These are phyloP conservation scores for Blepharisma japonicum DNA, from an alignment of 73 alveolate genomes.

Conservation along the genomic window DNA sequence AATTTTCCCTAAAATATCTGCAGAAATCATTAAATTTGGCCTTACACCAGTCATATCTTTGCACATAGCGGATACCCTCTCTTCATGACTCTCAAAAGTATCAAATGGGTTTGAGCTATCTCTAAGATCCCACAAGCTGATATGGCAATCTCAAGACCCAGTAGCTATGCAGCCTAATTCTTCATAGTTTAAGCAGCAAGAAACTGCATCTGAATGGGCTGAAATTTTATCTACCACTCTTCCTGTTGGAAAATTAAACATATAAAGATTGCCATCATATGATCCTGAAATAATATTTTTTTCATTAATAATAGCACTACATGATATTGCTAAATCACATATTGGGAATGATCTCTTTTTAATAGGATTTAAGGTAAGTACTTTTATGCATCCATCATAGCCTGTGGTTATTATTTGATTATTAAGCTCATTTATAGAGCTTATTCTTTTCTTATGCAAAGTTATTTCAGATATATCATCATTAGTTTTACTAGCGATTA, in stretches of 20 bases:
- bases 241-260: conserved; percentile 49
- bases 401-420: conserved; percentile 46
- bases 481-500: conserved; percentile 33
- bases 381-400: conserved; percentile 53
- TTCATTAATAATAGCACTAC: conserved; percentile 42
- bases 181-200: conserved; percentile 32
- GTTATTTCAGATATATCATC: conserved; percentile 22
- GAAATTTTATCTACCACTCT: conserved; percentile 36
- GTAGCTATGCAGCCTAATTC: conserved; percentile 36
- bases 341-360: conserved; percentile 42
- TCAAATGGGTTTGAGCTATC: neutral
- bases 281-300: conserved; percentile 53
- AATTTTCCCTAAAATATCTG: conserved; percentile 13
- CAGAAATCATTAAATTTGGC: neutral
- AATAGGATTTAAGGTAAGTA: conserved; percentile 34
- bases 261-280: conserved; percentile 49
- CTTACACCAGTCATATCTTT: too few species aligned
- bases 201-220: conserved; percentile 51
- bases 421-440: conserved; percentile 19
- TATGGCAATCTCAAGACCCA: conserved; percentile 61
- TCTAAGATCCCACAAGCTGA: conserved; percentile 39
- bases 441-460: conserved; percentile 21
- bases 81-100: conserved; percentile 20
- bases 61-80: neutral
- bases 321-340: conserved; percentile 47